Conservation (phyloP, 2,329 filamentous ascomycete species). For the Ascocoryne sarcoides region DNA sequence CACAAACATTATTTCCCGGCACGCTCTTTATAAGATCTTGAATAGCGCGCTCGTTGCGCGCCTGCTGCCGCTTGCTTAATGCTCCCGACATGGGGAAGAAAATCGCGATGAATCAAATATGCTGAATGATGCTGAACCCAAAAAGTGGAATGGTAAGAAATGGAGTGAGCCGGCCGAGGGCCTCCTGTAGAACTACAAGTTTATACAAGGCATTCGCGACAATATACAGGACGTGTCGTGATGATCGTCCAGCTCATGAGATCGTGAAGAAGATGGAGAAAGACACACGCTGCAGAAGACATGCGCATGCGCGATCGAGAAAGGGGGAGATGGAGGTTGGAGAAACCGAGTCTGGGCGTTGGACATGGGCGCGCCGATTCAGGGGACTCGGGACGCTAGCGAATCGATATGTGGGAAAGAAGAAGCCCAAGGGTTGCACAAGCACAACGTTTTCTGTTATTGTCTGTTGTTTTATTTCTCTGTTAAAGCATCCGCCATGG, state of each 20-base stretch:
- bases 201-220: neutral
- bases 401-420: neutral
- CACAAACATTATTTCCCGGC: conserved; percentile 86
- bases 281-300: no score
- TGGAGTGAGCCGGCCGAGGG: neutral
- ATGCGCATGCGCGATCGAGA: neutral
- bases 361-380: neutral
- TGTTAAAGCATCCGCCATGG: neutral
- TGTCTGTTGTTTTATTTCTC: neutral
- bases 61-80: conserved; percentile 93
- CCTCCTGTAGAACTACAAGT: neutral
- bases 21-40: conserved; percentile 81
- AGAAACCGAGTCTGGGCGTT: neutral
- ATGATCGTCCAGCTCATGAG: neutral
- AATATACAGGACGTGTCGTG: neutral
- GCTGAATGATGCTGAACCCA: neutral
- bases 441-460: neutral
- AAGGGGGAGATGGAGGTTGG: neutral
- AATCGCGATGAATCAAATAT: conserved; percentile 8
- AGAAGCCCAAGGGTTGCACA: neutral
- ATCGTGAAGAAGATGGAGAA: no score
- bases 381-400: neutral
- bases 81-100: conserved; percentile 52
- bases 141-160: neutral
- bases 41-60: conserved; percentile 86